Conservation (phyloP, 2,329 filamentous ascomycete species). For the Monosporascus sp. region DNA sequence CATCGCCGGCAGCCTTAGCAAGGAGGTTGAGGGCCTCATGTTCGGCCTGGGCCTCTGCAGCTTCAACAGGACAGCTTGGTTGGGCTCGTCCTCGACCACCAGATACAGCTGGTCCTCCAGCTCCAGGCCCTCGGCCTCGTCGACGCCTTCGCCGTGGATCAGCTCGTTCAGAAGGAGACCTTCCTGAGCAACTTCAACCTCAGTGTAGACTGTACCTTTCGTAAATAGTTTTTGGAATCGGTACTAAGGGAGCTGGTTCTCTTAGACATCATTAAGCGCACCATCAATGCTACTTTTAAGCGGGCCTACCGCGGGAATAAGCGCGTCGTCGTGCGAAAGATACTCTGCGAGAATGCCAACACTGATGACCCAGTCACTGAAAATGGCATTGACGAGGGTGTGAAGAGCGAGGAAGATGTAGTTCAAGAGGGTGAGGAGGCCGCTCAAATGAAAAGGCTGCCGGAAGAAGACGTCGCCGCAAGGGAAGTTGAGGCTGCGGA, state of each 20-base stretch:
- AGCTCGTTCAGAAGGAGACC: slow-evolving; percentile 20
- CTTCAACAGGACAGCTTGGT: slow-evolving; percentile 17
- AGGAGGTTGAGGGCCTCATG: slow-evolving; percentile 17
- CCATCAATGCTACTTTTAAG: slow-evolving; percentile 17
- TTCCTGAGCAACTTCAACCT: slow-evolving; percentile 19
- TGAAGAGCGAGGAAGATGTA: not conserved
- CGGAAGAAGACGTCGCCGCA: not conserved
- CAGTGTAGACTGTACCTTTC: not conserved
- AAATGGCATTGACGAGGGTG: not conserved
- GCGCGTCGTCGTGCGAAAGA: slow-evolving; percentile 15
- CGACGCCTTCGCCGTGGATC: slow-evolving; percentile 16
- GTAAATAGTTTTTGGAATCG: slow-evolving; percentile 2
- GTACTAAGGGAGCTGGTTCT: slow-evolving; percentile 3
- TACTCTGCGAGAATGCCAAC: slow-evolving; percentile 9
- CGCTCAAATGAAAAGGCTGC: not conserved
- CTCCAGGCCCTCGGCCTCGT: slow-evolving; percentile 22
- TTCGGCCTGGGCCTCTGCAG: slow-evolving; percentile 21
- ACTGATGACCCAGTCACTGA: not conserved
- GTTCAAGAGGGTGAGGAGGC: not conserved
- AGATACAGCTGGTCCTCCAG: slow-evolving; percentile 24
- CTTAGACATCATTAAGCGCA: slow-evolving; percentile 21
- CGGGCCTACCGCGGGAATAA: slow-evolving; percentile 14
- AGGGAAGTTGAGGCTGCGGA: not conserved
- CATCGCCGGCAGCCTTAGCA: slow-evolving; percentile 9
- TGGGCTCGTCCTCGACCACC: slow-evolving; percentile 15